Percentiles rank a stretch among this genome's conserved stretches.
phyloP scores from a whole-genome alignment of 805 yeast species.

The Yamadazyma takamatsuzukensis region DNA sequence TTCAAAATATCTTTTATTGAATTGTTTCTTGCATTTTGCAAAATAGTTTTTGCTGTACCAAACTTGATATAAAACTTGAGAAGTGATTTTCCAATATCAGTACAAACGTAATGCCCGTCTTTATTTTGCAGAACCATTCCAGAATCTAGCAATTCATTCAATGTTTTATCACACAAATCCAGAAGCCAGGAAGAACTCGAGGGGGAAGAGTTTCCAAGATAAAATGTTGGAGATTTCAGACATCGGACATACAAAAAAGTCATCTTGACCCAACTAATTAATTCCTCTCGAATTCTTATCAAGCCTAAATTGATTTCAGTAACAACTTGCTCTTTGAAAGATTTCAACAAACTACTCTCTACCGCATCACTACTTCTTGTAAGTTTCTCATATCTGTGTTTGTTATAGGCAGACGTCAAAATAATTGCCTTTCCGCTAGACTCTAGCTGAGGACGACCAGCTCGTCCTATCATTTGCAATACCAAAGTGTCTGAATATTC shows the following conservation, averaged over 20 bases:
- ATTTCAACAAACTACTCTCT: conserved; percentile 37
- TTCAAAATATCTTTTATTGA: no score
- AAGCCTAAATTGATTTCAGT: conserved; percentile 28
- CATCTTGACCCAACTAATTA: not conserved
- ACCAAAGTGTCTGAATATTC: conserved; percentile 5
- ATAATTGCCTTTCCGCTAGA: not conserved
- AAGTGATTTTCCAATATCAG: no score
- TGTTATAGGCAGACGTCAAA: not conserved
- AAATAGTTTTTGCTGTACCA: no score
- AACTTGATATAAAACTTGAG: no score
- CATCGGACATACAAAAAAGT: not conserved
- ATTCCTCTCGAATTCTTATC: conserved; percentile 13
- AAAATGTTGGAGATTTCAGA: not conserved
- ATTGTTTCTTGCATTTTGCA: no score
- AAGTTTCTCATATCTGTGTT: not conserved
- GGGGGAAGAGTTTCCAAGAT: no score
- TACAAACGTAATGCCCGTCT: no score
- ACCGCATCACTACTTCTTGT: conserved; percentile 35
- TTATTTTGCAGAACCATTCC: no score
- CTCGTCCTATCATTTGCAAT: not conserved
- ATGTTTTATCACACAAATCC: no score
- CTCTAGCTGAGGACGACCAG: not conserved
- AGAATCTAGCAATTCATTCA: no score
- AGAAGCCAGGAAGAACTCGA: no score
- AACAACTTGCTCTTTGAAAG: conserved; percentile 15